Base-by-base conservation (phyloP, 225 moss, liverwort and hornwort genomes). In the Pseudoscleropodium purum region DNA sequence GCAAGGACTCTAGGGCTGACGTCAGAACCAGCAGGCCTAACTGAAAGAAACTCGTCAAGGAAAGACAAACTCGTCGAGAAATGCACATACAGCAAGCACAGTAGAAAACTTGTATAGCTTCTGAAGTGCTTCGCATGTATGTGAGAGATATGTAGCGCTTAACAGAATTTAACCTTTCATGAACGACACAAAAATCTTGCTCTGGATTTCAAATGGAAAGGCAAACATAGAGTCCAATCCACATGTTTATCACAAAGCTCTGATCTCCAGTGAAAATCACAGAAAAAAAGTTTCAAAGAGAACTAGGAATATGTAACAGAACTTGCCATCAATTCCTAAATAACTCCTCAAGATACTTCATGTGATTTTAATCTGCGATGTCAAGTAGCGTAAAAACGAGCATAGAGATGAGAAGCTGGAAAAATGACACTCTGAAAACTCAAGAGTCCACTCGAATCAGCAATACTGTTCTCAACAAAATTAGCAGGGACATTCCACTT, bases 1-100 rank as follows among this genome's bases (percentile, higher is more conserved):
- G 94, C 73, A 94, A 92, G 43, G 94, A 97, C 26, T 95, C 92
- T 30, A 91, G 60, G 33, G 81, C 91, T 82, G 94, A 93, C 47
- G 72, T 92, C 74, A 94, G 84, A 83, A 97, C 81, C 57, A 97
- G 91, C 15, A 94, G 86, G 36, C 92, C 78, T 65, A 92, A 95
- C 36, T 92, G 72, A 91, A 95, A 94, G 78, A 24, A 36, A 7
- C 30, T 69, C 57, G 13, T 37, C 30, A 31, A 80, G 16, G 24
- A 81, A 59, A 81, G 41, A 57, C 49, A 0, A 19, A n/a, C 52
- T 52, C 15, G 25, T 27, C 8, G 11, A 68, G 17, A 81, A 68
- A 37, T 67, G 36, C 49, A 83, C 36, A 25, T 15, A 66, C 16
- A 30, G 9, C 52, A 84, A 68, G 14, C 27, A 54, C 29, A 27